Evolutionary conservation across 78 protist species (phyloP).

Genomic region (Dictyostelium firmibasis): DNA sequence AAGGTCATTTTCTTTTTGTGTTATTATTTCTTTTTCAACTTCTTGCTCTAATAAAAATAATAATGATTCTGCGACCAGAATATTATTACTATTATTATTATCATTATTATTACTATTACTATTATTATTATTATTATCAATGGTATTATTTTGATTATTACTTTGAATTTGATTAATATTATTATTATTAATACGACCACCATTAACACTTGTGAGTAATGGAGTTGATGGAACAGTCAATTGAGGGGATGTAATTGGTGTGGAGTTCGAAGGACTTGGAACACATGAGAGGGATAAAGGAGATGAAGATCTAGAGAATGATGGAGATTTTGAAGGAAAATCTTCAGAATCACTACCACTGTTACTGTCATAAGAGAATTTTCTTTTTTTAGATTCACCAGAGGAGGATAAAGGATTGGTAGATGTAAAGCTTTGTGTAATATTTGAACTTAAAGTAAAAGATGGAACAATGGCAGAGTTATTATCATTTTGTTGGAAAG

Average conservation of each 20-base stretch:
- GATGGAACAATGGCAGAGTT: background rate
- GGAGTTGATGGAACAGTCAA: conserved; percentile 11
- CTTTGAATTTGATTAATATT: background rate
- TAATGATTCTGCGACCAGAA: background rate
- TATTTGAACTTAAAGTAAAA: background rate
- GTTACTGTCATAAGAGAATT: background rate
- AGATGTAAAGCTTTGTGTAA: background rate
- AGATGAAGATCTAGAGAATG: background rate
- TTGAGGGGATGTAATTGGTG: conserved; percentile 6
- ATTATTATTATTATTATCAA: background rate
- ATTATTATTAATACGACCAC: too few species aligned
- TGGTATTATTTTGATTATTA: background rate
- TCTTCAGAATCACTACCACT: background rate
- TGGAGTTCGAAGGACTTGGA: conserved; percentile 3
- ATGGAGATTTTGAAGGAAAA: background rate
- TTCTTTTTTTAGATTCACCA: background rate
- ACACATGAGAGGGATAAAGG: background rate
- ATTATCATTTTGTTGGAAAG: background rate
- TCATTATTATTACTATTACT: background rate
- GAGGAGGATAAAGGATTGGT: background rate
- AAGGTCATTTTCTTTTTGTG: conserved; percentile 59
- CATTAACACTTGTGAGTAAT: background rate
- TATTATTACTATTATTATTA: background rate
- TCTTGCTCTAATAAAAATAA: conserved; percentile 48
- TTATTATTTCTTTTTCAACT: conserved; percentile 44